Evolutionary conservation across 192 early-diverging fungal genomes (phyloP), one percentile per base, ranked within the genome.

Genomic region (Gigaspora rosea): DNA sequence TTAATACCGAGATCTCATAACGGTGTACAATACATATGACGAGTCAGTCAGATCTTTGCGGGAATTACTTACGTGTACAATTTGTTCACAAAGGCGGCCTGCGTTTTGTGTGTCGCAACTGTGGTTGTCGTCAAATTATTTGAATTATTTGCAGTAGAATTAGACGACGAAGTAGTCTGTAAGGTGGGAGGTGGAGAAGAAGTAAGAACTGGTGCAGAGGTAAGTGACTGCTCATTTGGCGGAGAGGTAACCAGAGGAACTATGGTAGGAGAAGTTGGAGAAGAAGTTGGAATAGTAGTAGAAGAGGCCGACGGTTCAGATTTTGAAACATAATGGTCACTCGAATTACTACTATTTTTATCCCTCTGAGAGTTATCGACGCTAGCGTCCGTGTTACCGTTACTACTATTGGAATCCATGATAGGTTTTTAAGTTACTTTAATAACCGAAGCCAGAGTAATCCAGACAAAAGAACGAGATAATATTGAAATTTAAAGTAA

Each of bases 31-130:
- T 27, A 27, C 27, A 27, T 27, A 27, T 27, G 27, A 27, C 27
- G 27, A 27, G 10, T 32, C 18, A 51, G 11, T 0, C 27, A 27
- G 27, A 32, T 27, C 22, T 20, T 47, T 46, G 20, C 27, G 41
- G 18, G 32, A 51, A 36, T 49, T 62, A 62, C 78, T 70, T 82
- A 84, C 85, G 81, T 84, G 65, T 86, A 86, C 36, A 86, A 63
- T 72, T 86, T 86, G 61, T 84, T 86, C 9, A 86, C 81, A 78
- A 86, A 86, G 0, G 85, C 85, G 20, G 85, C 82, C 35, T 86
- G 85, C 12, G 85, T 84, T 71, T 85, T 85, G 20, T 78, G 80
- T 22, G 67, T 59, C 8, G 69, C 11, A 8, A 8, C n/a, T 18
- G 54, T 62, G 8, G 72, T 54, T 18, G 52, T 72, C 0, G 70